A percentile compares a stretch with the other conserved stretches of the same genome.
These are phyloP conservation scores for Brettanomyces naardenensis DNA, from an alignment of 805 yeast genomes.

Conservation along the genomic window DNA sequence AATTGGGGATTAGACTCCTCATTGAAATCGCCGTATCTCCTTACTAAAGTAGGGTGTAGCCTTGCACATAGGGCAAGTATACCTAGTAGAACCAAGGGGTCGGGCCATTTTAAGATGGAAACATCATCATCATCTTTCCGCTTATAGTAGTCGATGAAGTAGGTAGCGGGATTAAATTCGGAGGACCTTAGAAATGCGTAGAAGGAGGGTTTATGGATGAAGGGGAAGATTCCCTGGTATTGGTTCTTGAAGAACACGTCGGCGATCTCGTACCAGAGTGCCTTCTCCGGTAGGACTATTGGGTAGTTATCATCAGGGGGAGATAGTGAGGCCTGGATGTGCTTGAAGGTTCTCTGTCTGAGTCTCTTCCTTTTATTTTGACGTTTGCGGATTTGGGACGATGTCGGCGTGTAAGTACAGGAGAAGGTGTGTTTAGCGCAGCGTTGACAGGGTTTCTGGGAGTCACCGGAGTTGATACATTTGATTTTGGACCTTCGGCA, in stretches of 20 bases:
- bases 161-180: constrained; percentile 8
- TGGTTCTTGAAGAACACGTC: constrained; percentile 9
- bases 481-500: constrained; percentile 8
- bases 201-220: constrained; percentile 10
- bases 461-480: constrained; percentile 7
- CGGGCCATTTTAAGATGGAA: constrained; percentile 9
- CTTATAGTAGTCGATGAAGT: constrained; percentile 6
- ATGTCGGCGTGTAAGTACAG: constrained; percentile 8
- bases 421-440: constrained; percentile 2
- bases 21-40: constrained; percentile 26
- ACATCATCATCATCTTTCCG: constrained; percentile 3
- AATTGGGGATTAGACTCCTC: constrained; percentile 22
- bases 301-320: not conserved
- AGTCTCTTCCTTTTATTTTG: not conserved
- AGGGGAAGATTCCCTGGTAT: constrained; percentile 11
- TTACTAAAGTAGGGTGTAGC: constrained; percentile 25
- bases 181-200: constrained; percentile 7
- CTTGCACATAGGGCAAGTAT: constrained; percentile 30
- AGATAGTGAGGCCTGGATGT: not conserved
- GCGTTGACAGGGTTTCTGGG: constrained; percentile 4
- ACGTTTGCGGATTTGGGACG: constrained; percentile 4
- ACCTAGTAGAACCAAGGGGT: constrained; percentile 28
- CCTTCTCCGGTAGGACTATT: constrained; percentile 8
- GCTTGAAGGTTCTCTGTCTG: not conserved
- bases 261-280: constrained; percentile 9